phyloP scores from a whole-genome alignment of 306 rosid genomes.

The Ormosia semicastrata region DNA sequence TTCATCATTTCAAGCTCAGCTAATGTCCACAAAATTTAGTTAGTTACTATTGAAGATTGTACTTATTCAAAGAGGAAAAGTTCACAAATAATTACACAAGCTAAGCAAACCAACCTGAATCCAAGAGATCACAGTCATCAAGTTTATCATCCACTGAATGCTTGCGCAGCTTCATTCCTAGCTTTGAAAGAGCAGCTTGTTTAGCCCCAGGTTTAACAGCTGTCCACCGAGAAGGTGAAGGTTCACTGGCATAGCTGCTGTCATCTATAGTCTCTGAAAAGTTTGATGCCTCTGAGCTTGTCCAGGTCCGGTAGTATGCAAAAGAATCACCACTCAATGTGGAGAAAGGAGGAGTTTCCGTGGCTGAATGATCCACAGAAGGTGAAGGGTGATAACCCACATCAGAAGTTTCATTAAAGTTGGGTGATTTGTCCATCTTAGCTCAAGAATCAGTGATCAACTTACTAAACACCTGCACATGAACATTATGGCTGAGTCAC shows the following conservation, averaged over 20 bases:
- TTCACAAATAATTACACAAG: neutral
- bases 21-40: slow-evolving; percentile 9
- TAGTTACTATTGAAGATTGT: neutral
- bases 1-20: slow-evolving; percentile 80
- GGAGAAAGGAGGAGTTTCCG: slow-evolving; percentile 49
- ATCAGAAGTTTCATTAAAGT: slow-evolving; percentile 49
- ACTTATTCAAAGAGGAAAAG: neutral
- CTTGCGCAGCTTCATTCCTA: slow-evolving; percentile 51
- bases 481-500: slow-evolving; percentile 30
- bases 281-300: slow-evolving; percentile 71
- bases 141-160: slow-evolving; percentile 32
- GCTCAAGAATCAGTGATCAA: slow-evolving; percentile 28
- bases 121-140: slow-evolving; percentile 48
- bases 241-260: slow-evolving; percentile 57
- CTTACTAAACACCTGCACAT: slow-evolving; percentile 46
- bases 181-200: slow-evolving; percentile 37
- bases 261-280: slow-evolving; percentile 66
- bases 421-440: slow-evolving; percentile 56
- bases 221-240: slow-evolving; percentile 68
- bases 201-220: slow-evolving; percentile 40
- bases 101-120: slow-evolving; percentile 53
- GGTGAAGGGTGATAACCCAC: slow-evolving; percentile 68
- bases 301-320: slow-evolving; percentile 36
- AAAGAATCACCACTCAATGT: slow-evolving; percentile 62
- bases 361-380: slow-evolving; percentile 55